Evolutionary conservation across 2,329 filamentous ascomycete genomes (phyloP), one percentile per base, ranked within the genome.

Genomic region (Talaromyces sp.): DNA sequence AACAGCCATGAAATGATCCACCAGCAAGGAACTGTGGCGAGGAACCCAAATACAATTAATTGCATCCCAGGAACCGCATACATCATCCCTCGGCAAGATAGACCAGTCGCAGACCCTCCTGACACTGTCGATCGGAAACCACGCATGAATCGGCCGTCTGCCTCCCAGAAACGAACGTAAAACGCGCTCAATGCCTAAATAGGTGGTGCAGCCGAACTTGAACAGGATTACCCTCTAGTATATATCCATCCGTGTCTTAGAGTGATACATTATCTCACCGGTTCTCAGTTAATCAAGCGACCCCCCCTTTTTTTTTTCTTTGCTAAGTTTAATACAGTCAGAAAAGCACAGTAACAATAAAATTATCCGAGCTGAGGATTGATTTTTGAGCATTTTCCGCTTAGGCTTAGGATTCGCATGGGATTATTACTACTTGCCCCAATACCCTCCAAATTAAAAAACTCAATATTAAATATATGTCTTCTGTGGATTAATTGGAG

Each of bases 61-160:
- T 36, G 37, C 24, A 27, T 10, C 32, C 47, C 55, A 55, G 52
- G 52, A 49, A 57, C 55, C 44, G 41, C 30, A 45, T 36, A 40
- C 48, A 46, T 57, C 54, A 39, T 51, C 46, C 47, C 33, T 57
- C 54, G 57, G 57, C 49, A 55, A 43, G 54, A 50, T 45, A 17
- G 19, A 22, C 56, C 57, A 55, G 47, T 56, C 40, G 40, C 17
- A 50, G 22, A 14, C 45, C 33, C 54, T 52, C 58, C 52, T 60
- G 56, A 51, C 48, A 54, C 41, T 54, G 61, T 55, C 52, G 61
- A 62, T 63, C 58, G 46, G 49, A 42, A 46, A 39, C 49, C 46
- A 37, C 43, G 39, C 50, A 41, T 27, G 29, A 42, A 45, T 54
- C 35, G 24, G 43, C 52, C 52, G 30, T 40, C 13, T 35, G 30